Percentiles rank a stretch among this genome's conserved stretches.
Conservation (phyloP, 345 rosid species). For the Excoecaria agallocha region DNA sequence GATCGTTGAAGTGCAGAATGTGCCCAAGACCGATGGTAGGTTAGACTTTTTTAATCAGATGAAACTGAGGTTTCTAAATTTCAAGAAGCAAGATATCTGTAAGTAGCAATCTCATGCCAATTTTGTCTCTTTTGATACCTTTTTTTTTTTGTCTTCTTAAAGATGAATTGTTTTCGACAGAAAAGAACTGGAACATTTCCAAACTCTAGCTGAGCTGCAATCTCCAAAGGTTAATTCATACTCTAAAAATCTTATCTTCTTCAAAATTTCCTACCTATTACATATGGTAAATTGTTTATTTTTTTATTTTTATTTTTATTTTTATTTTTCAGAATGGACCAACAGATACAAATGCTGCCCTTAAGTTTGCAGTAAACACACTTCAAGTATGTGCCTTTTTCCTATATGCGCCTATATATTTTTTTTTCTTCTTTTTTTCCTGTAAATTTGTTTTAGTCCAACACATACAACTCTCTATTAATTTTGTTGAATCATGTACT, state of each 20-base stretch:
- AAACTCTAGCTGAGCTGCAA: slow-evolving; percentile 21
- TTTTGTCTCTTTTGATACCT: background rate
- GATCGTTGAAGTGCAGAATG: slow-evolving; percentile 16
- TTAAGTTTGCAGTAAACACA: slow-evolving; percentile 33
- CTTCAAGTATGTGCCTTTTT: slow-evolving; percentile 16
- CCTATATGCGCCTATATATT: no score
- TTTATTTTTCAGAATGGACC: slow-evolving; percentile 23
- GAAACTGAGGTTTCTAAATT: slow-evolving; percentile 51
- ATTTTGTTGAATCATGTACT: background rate
- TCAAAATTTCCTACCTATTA: background rate
- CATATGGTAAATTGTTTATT: no score
- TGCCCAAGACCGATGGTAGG: slow-evolving; percentile 14
- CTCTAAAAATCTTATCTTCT: background rate
- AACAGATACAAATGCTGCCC: slow-evolving; percentile 35
- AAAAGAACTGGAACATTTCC: slow-evolving; percentile 21
- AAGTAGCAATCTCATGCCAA: slow-evolving; percentile 18
- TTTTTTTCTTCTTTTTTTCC: background rate
- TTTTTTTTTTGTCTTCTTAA: background rate
- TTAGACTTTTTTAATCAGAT: slow-evolving; percentile 37
- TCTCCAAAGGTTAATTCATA: slow-evolving; percentile 24
- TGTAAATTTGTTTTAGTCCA: background rate
- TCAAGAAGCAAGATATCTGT: slow-evolving; percentile 57
- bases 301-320: no score
- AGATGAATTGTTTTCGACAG: slow-evolving; percentile 12
- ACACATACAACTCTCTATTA: background rate